Base-by-base conservation (phyloP, 2,329 filamentous ascomycete genomes). In the Colletotrichum kahawae region DNA sequence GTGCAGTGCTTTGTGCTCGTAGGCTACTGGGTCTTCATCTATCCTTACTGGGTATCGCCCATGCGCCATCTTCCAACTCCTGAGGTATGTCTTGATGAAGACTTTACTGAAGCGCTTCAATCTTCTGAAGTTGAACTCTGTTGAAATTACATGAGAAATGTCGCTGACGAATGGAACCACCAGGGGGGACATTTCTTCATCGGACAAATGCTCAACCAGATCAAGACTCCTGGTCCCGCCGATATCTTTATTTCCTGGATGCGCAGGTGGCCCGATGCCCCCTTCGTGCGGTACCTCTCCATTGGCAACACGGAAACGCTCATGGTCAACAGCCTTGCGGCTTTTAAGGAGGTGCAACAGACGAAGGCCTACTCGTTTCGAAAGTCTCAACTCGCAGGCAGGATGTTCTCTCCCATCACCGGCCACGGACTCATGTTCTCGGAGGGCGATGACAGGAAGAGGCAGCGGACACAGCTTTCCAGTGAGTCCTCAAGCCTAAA, bases 181-280 rank as follows among this genome's bases (percentile, higher is more conserved):
- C 31, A 87, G 85, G 81, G 86, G 65, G 81, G 85, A 43, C 78
- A 81, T 54, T 80, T 83, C 60, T 77, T 88, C 54, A 74, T 88
- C 14, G 87, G 87, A 8, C 85, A 88, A 76, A 81, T 81, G 60
- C 71, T 82, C 24, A 84, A 83, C 16, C 81, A 83, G 56, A 76
- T 83, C 60, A 76, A 38, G 43, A 78, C 82, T 27, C 77, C 79
- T 0, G 79, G 77, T 13, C 83, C 83, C 0, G 77, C 73, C 7
- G 78, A 75, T 4, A 67, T 81, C 24, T 80, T 83, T 60, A 14
- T 84, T 4, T 60, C 78, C 48, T 85, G 83, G 83, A 81, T 80
- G 74, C 79, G 74, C 51, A 75, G 66, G 63, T 82, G 80, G 79
- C 83, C 84, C 0, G 78, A 83, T 3, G 81, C 79, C 10, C 82